phyloP scores from a whole-genome alignment of 148 eudicot genomes.

The Rhododendron ovatum region DNA sequence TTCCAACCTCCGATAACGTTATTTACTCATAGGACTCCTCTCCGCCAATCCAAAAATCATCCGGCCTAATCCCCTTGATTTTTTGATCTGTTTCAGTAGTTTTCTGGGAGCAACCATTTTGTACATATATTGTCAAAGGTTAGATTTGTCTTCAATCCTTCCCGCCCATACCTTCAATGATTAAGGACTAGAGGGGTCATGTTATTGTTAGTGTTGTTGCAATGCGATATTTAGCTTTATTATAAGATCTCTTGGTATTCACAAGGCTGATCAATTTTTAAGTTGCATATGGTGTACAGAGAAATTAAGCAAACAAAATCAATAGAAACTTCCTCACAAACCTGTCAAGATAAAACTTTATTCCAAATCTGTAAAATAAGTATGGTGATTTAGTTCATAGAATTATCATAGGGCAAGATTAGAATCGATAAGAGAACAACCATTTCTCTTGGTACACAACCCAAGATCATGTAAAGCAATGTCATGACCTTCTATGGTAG shows the following conservation, averaged over 20 bases:
- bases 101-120: too few relatives aligned
- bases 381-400: neutral
- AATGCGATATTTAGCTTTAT: neutral
- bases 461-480: too few relatives aligned
- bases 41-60: too few relatives aligned
- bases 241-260: neutral
- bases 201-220: neutral
- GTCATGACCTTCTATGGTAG: too few relatives aligned
- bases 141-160: neutral
- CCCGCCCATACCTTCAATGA: neutral
- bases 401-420: too few relatives aligned
- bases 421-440: neutral
- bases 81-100: too few relatives aligned
- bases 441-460: neutral
- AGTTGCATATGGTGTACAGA: neutral
- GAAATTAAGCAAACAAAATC: neutral
- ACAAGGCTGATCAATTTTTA: too few relatives aligned
- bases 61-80: too few relatives aligned
- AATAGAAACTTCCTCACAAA: neutral
- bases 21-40: too few relatives aligned
- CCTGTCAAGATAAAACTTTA: neutral
- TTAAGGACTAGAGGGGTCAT: too few relatives aligned
- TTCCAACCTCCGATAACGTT: too few relatives aligned
- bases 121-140: too few relatives aligned
- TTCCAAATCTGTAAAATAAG: neutral